Percentiles rank a stretch among this genome's conserved stretches.
Evolutionary conservation across 192 early-diverging fungal genomes (phyloP).

Genomic region (Thamnidium elegans): DNA sequence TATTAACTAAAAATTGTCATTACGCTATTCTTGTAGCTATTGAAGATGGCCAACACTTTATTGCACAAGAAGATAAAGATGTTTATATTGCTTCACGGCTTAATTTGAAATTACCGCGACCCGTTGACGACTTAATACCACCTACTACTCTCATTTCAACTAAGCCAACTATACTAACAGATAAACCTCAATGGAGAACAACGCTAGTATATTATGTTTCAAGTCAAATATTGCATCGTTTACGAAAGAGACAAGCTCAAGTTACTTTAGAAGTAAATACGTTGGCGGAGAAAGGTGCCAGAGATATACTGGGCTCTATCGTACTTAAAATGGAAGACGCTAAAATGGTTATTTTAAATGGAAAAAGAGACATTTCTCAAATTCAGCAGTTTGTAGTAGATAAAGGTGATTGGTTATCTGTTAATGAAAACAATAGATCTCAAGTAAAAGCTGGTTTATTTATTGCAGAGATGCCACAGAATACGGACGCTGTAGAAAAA

Average conservation of each 20-base stretch:
- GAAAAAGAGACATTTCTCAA: conserved; percentile 22
- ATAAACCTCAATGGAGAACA: conserved; percentile 20
- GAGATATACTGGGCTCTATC: neutral
- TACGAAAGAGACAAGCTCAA: conserved; percentile 11
- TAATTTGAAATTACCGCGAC: conserved; percentile 21
- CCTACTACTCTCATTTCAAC: conserved; percentile 23
- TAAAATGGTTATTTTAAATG: conserved; percentile 24
- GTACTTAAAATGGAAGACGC: conserved; percentile 13
- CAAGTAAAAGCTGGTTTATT: conserved; percentile 28
- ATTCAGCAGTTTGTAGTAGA: conserved; percentile 28
- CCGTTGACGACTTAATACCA: conserved; percentile 25
- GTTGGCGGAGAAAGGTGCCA: neutral
- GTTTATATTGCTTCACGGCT: conserved; percentile 22
- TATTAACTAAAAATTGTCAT: conserved; percentile 29
- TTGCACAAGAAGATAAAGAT: conserved; percentile 9
- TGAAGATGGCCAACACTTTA: conserved; percentile 24
- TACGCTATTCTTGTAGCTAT: conserved; percentile 31
- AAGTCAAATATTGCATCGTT: conserved; percentile 17
- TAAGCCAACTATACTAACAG: neutral
- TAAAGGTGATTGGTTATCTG: conserved; percentile 25
- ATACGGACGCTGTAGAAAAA: conserved; percentile 5
- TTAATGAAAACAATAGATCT: neutral
- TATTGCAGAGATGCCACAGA: conserved; percentile 25
- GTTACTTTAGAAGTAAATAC: conserved; percentile 17
- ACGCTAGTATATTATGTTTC: conserved; percentile 32